Evolutionary conservation across 305 asterid species (phyloP).

Genomic region (Fraxinus ornus): DNA sequence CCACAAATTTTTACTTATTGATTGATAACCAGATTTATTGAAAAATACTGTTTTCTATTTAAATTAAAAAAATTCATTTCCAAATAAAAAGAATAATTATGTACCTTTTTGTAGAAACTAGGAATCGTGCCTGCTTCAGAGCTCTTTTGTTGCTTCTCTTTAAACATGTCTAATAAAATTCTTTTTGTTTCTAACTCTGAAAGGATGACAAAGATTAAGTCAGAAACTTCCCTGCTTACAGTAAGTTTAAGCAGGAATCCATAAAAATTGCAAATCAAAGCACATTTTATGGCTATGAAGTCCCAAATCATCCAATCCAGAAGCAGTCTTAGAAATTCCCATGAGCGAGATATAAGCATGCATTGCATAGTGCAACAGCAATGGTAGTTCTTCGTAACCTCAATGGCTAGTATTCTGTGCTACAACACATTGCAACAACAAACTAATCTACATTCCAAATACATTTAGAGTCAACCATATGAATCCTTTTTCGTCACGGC

Average conservation of each 20-base stretch:
- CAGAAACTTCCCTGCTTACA: background rate
- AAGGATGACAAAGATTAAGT: background rate
- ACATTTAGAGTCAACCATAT: background rate
- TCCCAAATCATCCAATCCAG: background rate
- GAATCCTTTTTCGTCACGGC: background rate
- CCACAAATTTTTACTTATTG: background rate
- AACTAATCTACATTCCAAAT: background rate
- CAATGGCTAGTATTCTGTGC: background rate
- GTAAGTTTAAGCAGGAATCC: background rate
- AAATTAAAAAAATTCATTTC: background rate
- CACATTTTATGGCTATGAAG: background rate
- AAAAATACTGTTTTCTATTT: background rate
- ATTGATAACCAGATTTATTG: background rate
- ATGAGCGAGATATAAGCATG: background rate
- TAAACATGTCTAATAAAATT: constrained; percentile 88
- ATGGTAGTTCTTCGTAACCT: background rate
- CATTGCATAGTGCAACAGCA: background rate
- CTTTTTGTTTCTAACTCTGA: constrained; percentile 87
- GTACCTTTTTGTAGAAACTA: constrained; percentile 90
- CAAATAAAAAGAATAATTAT: background rate
- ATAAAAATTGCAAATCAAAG: background rate
- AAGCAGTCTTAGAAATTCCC: background rate
- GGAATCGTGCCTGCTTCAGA: constrained; percentile 94
- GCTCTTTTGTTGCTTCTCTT: constrained; percentile 91
- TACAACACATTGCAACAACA: background rate